Conservation (phyloP, 345 rosid species). For the Arabis alpina region DNA sequence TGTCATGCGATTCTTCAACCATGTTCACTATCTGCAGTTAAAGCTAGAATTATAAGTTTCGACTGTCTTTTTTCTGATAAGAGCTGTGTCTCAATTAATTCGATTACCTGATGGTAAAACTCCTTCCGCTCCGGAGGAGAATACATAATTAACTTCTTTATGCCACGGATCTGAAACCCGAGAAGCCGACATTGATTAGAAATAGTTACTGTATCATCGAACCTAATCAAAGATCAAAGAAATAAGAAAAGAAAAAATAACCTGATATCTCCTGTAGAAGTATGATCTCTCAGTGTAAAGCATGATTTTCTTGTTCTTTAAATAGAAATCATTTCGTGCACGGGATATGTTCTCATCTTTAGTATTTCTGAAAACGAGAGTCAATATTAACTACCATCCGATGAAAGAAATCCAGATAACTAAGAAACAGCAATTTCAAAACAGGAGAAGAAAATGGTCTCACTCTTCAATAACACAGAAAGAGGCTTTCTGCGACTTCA, state of each 20-base stretch:
- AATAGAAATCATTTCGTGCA: slow-evolving; percentile 74
- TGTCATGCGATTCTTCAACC: slow-evolving; percentile 75
- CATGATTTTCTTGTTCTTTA: slow-evolving; percentile 73
- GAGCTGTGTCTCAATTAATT: background rate
- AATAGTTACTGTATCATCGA: background rate
- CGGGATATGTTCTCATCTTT: slow-evolving; percentile 76
- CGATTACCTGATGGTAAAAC: slow-evolving; percentile 82
- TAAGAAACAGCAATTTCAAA: background rate
- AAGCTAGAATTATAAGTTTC: slow-evolving; percentile 21
- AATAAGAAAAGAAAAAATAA: slow-evolving; percentile 12
- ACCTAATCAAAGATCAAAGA: slow-evolving; percentile 2
- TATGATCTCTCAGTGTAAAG: slow-evolving; percentile 90
- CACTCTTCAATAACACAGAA: slow-evolving; percentile 91
- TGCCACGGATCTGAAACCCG: slow-evolving; percentile 78
- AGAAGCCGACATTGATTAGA: slow-evolving; percentile 12
- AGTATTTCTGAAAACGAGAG: slow-evolving; percentile 57
- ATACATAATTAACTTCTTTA: slow-evolving; percentile 75
- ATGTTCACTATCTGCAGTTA: slow-evolving; percentile 75
- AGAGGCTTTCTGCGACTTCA: slow-evolving; percentile 87
- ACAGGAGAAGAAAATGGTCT: slow-evolving; percentile 39
- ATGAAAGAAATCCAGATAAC: slow-evolving; percentile 19
- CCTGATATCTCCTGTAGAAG: slow-evolving; percentile 93
- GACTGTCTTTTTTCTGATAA: slow-evolving; percentile 9
- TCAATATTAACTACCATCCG: slow-evolving; percentile 9
- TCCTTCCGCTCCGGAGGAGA: slow-evolving; percentile 95